Base-by-base conservation (phyloP, 345 rosid genomes). In the Pistacia integerrima region DNA sequence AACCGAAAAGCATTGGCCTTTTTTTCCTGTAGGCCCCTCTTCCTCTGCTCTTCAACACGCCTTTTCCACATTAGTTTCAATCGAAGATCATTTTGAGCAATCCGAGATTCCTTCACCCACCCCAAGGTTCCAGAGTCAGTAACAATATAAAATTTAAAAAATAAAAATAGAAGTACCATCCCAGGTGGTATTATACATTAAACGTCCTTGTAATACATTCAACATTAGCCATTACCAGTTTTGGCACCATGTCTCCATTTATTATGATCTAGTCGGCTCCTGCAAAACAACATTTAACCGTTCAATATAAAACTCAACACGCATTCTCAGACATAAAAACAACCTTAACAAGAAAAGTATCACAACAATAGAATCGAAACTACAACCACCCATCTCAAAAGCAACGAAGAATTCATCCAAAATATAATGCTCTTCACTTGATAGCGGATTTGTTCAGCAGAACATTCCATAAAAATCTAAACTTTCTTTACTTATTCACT, bases 81-180 rank as follows among this genome's bases (percentile, higher is more conserved):
- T 9, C 90, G 79, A 10, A 87, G 88, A 77, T 87, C 90, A 56
- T 80, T 83, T 64, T 30, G 36, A 14, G 65, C 80, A 65, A 78
- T 57, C 35, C 62, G 60, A 57, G 83, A 71, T 67, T 67, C 77
- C 90, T 87, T 82, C 76, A 79, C 28, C 78, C 71, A 69, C 38
- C 22, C 13, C 67, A 76, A 68, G 38, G 28, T 17, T 64, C 48
- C 49, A 69, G 25, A 36, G 38, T 66, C 68, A 82, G 71, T 41
- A 58, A 69, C 73, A 74, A 54, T 13, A 54, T 14, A 54, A 71
- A 51, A 30, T 30, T 30, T 30, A 30, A 11, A 79, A 58, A 54
- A 20, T 56, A 18, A 61, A 55, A 22, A 28, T 44, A 5, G 36
- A 46, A 72, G 12, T 61, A 22, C 9, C 5, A 22, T 41, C 8